These are phyloP conservation scores for Penicillium canescens DNA, from an alignment of 495 filamentous ascomycete genomes.

Conservation along the genomic window DNA sequence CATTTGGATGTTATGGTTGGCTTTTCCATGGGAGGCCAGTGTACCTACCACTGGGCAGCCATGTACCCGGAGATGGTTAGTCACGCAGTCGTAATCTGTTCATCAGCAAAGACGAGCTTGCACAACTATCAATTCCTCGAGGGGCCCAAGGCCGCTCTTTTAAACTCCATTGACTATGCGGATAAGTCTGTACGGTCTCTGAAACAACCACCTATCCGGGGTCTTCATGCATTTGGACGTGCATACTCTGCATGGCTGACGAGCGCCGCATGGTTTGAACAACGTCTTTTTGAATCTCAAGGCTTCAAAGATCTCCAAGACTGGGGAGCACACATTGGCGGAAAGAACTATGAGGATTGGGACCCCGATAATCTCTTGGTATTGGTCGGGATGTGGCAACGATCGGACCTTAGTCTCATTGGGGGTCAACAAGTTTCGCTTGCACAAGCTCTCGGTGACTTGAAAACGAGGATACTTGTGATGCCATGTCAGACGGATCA, in stretches of 20 bases:
- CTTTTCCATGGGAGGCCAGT: conserved; percentile 67
- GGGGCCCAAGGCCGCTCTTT: conserved; percentile 60
- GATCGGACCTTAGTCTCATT: conserved; percentile 53
- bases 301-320: conserved; percentile 57
- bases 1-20: conserved; percentile 57
- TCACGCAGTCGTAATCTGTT: conserved; percentile 61
- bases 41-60: conserved; percentile 62
- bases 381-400: conserved; percentile 68
- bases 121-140: conserved; percentile 71
- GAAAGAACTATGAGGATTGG: conserved; percentile 30
- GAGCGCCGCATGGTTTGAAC: conserved; percentile 63
- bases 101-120: conserved; percentile 59
- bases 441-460: conserved; percentile 50
- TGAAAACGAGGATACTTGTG: conserved; percentile 57
- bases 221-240: conserved; percentile 61
- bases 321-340: conserved; percentile 62
- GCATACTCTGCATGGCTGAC: conserved; percentile 70
- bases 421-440: conserved; percentile 51
- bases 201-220: conserved; percentile 29
- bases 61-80: conserved; percentile 62
- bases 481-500: conserved; percentile 62
- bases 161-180: conserved; percentile 34
- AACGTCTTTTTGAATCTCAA: conserved; percentile 52
- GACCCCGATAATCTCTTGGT: conserved; percentile 61
- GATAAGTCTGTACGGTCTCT: conserved; percentile 44